Evolutionary conservation across 140 eudicot species (phyloP).

Genomic region (Bidens hawaiensis): DNA sequence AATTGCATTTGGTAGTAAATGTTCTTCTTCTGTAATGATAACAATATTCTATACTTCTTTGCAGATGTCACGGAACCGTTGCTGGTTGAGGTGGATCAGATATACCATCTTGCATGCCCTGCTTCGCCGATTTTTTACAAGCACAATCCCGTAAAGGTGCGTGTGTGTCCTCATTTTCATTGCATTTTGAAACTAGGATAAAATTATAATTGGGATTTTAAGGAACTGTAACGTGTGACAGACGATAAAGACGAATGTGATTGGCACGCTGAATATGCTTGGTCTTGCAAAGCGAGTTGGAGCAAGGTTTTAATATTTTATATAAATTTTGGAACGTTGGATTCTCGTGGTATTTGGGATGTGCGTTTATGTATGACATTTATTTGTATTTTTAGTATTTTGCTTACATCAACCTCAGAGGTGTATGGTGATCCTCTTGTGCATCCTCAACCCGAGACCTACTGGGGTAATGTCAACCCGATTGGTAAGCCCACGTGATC

Average conservation of each 20-base stretch:
- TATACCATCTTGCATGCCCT: slow-evolving; percentile 79
- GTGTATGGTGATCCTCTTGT: slow-evolving; percentile 83
- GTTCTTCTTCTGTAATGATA: background rate
- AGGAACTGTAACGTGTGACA: slow-evolving; percentile 24
- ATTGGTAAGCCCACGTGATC: slow-evolving; percentile 44
- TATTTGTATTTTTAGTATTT: slow-evolving; percentile 39
- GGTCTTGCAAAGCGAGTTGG: slow-evolving; percentile 92
- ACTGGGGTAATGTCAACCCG: slow-evolving; percentile 88
- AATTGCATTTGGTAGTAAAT: background rate
- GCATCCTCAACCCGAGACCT: slow-evolving; percentile 75
- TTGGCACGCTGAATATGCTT: slow-evolving; percentile 73
- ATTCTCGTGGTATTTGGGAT: background rate
- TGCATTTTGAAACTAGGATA: background rate
- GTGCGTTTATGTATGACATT: slow-evolving; percentile 5
- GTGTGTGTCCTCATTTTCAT: background rate
- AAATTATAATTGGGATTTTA: background rate
- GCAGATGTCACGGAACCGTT: slow-evolving; percentile 78
- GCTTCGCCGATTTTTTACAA: slow-evolving; percentile 79
- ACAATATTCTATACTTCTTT: background rate
- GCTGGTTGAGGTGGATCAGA: slow-evolving; percentile 67
- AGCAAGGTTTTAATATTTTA: slow-evolving; percentile 51
- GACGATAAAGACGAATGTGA: slow-evolving; percentile 79
- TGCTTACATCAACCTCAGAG: slow-evolving; percentile 82
- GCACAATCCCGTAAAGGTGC: slow-evolving; percentile 73
- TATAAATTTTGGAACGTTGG: background rate